These are phyloP conservation scores for Colletotrichum acutatum DNA, from an alignment of 2,329 filamentous ascomycete genomes.

Conservation along the genomic window DNA sequence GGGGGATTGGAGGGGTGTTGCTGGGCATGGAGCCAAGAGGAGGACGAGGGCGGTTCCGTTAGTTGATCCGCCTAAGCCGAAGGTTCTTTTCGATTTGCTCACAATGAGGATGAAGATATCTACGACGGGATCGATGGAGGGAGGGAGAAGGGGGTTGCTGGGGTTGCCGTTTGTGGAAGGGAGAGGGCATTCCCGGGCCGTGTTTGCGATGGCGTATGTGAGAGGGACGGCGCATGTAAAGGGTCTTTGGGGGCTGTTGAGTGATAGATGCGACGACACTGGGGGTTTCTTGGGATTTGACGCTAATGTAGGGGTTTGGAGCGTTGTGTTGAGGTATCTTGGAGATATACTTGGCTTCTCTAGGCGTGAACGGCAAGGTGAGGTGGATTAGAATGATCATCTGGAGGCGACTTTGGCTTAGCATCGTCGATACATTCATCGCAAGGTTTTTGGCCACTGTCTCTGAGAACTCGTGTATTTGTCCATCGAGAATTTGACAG, in stretches of 20 bases:
- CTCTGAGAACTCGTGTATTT: neutral
- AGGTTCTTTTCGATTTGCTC: neutral
- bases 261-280: neutral
- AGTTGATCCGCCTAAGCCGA: neutral
- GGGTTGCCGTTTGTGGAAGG: neutral
- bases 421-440: neutral
- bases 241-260: neutral
- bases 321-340: neutral
- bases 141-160: neutral
- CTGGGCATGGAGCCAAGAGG: neutral
- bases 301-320: neutral
- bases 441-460: neutral
- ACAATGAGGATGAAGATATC: neutral
- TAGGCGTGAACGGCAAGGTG: neutral
- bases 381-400: neutral
- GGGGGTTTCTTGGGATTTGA: neutral
- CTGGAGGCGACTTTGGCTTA: neutral
- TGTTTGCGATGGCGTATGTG: conserved; percentile 6
- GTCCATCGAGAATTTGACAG: neutral
- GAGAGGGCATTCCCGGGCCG: neutral
- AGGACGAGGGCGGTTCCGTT: conserved; percentile 1
- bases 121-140: neutral
- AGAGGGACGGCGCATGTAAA: conserved; percentile 5
- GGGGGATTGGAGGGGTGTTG: neutral
- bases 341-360: neutral